Evolutionary conservation across 768 basidiomycete species (phyloP).

Genomic region (Russula lepida): DNA sequence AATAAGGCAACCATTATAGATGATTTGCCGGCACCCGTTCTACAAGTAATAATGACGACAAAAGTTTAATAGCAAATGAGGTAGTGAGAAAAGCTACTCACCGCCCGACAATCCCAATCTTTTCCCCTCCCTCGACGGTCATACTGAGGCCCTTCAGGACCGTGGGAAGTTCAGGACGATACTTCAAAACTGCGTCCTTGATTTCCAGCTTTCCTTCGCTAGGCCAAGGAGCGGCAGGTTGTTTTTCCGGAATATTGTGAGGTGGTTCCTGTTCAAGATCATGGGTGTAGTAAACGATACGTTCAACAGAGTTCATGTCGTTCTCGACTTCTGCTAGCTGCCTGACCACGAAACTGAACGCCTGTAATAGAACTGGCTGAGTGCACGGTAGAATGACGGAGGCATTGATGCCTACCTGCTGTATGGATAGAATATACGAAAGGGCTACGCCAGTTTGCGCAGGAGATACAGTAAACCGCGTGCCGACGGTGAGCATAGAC

Average conservation of each 20-base stretch:
- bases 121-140: conserved; percentile 66
- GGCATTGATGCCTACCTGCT: conserved; percentile 43
- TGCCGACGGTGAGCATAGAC: conserved; percentile 67
- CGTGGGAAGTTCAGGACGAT: conserved; percentile 79
- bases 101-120: conserved; percentile 84
- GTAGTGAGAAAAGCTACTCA: conserved; percentile 24
- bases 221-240: conserved; percentile 67
- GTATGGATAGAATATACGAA: conserved; percentile 72
- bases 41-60: conserved; percentile 9
- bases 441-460: conserved; percentile 70
- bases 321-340: conserved; percentile 85
- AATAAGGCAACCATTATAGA: conserved; percentile 86
- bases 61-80: background rate
- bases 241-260: conserved; percentile 51
- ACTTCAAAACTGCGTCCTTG: conserved; percentile 66
- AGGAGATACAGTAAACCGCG: conserved; percentile 67
- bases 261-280: conserved; percentile 78
- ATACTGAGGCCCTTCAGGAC: conserved; percentile 81
- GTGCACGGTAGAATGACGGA: background rate
- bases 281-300: conserved; percentile 73
- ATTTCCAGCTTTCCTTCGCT: conserved; percentile 63
- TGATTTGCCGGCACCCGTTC: conserved; percentile 82
- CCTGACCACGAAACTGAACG: conserved; percentile 67
- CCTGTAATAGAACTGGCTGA: conserved; percentile 27
- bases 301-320: conserved; percentile 87